Conservation (phyloP, 768 basidiomycete genomes). For the Agrocybe praecox region DNA sequence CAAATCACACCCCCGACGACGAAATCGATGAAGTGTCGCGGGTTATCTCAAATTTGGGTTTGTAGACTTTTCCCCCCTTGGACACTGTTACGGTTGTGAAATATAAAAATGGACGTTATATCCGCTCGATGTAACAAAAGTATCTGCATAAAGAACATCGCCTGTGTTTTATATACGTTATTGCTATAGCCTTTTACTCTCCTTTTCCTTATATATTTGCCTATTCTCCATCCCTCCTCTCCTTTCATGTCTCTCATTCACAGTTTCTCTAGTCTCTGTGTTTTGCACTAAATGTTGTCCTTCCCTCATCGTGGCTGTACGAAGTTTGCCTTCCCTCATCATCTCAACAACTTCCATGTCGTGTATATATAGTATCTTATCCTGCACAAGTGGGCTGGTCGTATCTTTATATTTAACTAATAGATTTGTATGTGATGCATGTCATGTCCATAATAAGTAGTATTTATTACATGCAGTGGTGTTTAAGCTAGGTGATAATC, state of each 20-base stretch:
- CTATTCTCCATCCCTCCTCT: constrained; percentile 14
- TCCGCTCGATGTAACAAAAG: constrained; percentile 29
- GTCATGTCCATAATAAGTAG: constrained; percentile 6
- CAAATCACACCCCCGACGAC: constrained; percentile 47
- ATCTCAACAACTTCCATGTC: constrained; percentile 40
- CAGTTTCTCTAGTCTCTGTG: not conserved
- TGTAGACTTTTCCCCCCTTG: constrained; percentile 38
- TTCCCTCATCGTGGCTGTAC: constrained; percentile 17
- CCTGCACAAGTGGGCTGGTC: constrained; percentile 57
- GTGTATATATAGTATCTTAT: constrained; percentile 43
- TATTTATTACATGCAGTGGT: constrained; percentile 5
- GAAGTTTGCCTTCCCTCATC: constrained; percentile 15
- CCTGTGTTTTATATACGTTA: constrained; percentile 26
- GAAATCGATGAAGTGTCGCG: constrained; percentile 74
- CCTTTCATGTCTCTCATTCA: constrained; percentile 11
- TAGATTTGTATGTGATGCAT: constrained; percentile 34
- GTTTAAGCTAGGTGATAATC: constrained; percentile 62
- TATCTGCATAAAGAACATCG: constrained; percentile 22
- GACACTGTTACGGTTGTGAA: constrained; percentile 22
- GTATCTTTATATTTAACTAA: constrained; percentile 66
- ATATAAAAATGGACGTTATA: constrained; percentile 24
- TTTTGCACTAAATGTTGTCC: constrained; percentile 6
- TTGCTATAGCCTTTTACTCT: constrained; percentile 23
- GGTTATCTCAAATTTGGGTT: constrained; percentile 75
- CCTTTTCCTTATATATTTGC: constrained; percentile 18